A percentile compares a stretch with the other conserved stretches of the same genome.
Evolutionary conservation across 345 rosid species (phyloP).

Genomic region (Murraya koenigii): DNA sequence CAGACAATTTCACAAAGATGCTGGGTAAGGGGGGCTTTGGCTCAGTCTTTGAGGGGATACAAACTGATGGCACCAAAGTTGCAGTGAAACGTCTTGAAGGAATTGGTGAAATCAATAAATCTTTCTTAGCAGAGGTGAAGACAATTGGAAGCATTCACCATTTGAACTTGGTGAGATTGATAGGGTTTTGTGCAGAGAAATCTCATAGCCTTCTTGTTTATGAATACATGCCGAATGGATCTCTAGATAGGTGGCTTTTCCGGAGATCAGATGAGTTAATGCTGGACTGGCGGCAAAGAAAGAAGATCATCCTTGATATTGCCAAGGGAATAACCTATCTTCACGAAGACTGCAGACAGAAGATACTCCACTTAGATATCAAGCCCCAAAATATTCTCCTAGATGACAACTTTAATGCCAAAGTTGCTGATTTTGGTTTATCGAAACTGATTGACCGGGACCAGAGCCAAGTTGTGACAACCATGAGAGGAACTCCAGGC

Average conservation of each 20-base stretch:
- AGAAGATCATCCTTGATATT: slow-evolving; percentile 29
- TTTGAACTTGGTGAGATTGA: slow-evolving; percentile 28
- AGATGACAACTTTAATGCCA: slow-evolving; percentile 23
- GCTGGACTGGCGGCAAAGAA: slow-evolving; percentile 30
- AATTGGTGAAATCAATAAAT: slow-evolving; percentile 22
- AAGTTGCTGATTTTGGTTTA: slow-evolving; percentile 31
- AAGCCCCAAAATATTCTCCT: slow-evolving; percentile 30
- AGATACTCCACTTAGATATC: slow-evolving; percentile 31
- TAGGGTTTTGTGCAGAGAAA: slow-evolving; percentile 34
- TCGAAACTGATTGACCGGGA: slow-evolving; percentile 17
- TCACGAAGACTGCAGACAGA: slow-evolving; percentile 32
- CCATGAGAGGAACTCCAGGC: slow-evolving; percentile 25
- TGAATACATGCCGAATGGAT: slow-evolving; percentile 31
- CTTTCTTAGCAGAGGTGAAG: slow-evolving; percentile 33
- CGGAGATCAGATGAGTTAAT: not conserved
- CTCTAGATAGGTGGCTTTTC: slow-evolving; percentile 32
- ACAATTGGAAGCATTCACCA: slow-evolving; percentile 34
- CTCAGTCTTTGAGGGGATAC: slow-evolving; percentile 27
- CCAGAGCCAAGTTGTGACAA: slow-evolving; percentile 20
- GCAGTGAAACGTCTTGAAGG: slow-evolving; percentile 35
- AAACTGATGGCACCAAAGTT: slow-evolving; percentile 20
- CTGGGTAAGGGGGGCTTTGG: slow-evolving; percentile 43
- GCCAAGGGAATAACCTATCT: slow-evolving; percentile 36
- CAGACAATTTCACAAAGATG: slow-evolving; percentile 17
- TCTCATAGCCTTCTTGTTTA: slow-evolving; percentile 30